Percentiles rank a stretch among this genome's conserved stretches.
Conservation (phyloP, 2,329 filamentous ascomycete species). For the Trichoderma lentiforme region DNA sequence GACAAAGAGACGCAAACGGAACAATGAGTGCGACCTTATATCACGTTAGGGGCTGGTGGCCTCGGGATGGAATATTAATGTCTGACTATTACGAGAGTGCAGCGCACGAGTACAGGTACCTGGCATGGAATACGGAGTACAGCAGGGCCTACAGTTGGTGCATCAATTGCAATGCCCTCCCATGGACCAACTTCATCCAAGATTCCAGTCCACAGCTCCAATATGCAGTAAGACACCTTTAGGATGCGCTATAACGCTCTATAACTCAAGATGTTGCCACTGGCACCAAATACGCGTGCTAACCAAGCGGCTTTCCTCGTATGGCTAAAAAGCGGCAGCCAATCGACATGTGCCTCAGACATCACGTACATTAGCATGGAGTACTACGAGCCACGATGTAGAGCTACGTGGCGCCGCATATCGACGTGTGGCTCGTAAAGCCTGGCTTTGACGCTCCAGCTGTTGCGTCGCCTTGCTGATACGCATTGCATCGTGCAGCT, state of each 20-base stretch:
- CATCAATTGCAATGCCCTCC: background rate
- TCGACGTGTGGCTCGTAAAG: conserved; percentile 9
- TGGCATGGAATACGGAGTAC: background rate
- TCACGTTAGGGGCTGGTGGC: background rate
- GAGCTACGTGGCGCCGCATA: conserved; percentile 15
- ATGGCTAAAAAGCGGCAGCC: conserved; percentile 1
- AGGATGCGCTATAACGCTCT: background rate
- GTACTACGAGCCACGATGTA: background rate
- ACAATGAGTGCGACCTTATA: background rate
- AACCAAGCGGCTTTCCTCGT: background rate
- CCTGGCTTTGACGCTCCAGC: background rate
- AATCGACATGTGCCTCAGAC: conserved; percentile 7
- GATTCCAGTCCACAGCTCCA: background rate
- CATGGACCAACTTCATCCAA: background rate
- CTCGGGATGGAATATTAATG: background rate
- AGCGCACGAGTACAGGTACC: background rate
- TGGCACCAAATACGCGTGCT: background rate
- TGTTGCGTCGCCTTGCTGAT: background rate
- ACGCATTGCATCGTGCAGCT: conserved; percentile 7
- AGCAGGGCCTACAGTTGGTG: background rate
- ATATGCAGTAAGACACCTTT: conserved; percentile 2
- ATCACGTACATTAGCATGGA: background rate
- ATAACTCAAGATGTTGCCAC: background rate
- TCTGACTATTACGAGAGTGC: background rate
- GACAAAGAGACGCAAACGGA: conserved; percentile 7